phyloP scores from a whole-genome alignment of 176 grass and related monocot species.

The Lolium multiflorum region DNA sequence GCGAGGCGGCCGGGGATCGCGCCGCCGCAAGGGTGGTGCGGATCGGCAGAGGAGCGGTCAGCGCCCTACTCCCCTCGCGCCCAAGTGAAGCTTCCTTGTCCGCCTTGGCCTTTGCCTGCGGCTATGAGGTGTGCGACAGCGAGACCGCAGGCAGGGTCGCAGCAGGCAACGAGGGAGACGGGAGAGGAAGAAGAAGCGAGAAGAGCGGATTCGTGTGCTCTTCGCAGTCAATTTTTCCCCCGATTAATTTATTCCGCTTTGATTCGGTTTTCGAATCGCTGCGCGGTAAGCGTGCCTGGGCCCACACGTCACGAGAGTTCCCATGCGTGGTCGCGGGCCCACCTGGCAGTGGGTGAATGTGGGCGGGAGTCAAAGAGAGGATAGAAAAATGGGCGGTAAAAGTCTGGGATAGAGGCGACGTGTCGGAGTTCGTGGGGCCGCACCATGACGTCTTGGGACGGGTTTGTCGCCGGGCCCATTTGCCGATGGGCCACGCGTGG shows the following conservation, averaged over 20 bases:
- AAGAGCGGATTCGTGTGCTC: conserved; percentile 17
- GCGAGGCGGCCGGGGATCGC: neutral
- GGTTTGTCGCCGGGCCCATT: neutral
- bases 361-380: neutral
- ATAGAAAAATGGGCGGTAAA: conserved; percentile 2
- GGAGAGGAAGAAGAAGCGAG: conserved; percentile 9
- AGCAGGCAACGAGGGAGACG: neutral
- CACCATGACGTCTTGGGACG: neutral
- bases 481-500: neutral
- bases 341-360: neutral
- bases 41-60: neutral
- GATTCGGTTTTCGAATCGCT: conserved; percentile 44
- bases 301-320: neutral
- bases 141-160: neutral
- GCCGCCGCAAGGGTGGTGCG: neutral
- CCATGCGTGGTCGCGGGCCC: accelerated
- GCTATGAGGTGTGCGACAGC: conserved; percentile 3
- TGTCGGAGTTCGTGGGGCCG: neutral
- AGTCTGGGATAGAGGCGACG: conserved; percentile 17
- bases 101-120: conserved; percentile 31
- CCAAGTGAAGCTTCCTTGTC: neutral
- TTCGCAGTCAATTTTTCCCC: neutral
- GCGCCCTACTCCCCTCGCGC: neutral
- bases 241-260: neutral
- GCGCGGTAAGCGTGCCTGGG: conserved; percentile 4